Conservation (phyloP, 371 early-diverging fungal species). For the Rhizomucor miehei region DNA sequence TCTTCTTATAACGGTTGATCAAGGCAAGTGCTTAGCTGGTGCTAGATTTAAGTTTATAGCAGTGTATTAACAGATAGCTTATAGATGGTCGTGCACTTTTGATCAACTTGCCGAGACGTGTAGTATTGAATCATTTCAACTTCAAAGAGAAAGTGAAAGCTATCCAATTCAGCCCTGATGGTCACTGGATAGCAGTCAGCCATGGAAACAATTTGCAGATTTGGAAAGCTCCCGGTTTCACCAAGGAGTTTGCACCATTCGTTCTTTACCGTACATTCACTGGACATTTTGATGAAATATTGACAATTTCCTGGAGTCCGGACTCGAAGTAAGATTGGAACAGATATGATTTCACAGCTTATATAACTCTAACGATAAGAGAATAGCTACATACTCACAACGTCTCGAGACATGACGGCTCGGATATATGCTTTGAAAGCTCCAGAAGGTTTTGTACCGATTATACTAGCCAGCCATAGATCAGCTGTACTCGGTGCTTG, state of each 20-base stretch:
- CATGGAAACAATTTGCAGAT: slow-evolving; percentile 82
- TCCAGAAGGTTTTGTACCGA: slow-evolving; percentile 60
- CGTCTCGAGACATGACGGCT: slow-evolving; percentile 90
- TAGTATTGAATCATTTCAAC: slow-evolving; percentile 84
- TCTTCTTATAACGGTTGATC: slow-evolving; percentile 87
- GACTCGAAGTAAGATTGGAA: slow-evolving; percentile 60
- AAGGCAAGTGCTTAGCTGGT: slow-evolving; percentile 58
- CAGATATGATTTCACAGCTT: too few relatives aligned
- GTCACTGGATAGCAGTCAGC: slow-evolving; percentile 83
- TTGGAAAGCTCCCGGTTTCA: slow-evolving; percentile 93
- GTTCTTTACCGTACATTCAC: slow-evolving; percentile 72
- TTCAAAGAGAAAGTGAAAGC: slow-evolving; percentile 80
- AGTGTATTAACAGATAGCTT: neutral
- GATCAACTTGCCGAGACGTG: slow-evolving; percentile 79
- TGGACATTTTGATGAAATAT: slow-evolving; percentile 90
- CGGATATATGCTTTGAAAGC: slow-evolving; percentile 76
- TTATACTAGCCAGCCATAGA: slow-evolving; percentile 84
- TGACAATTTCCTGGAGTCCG: slow-evolving; percentile 81
- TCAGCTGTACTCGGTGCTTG: slow-evolving; percentile 88
- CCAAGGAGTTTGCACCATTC: slow-evolving; percentile 90
- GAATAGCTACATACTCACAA: slow-evolving; percentile 74
- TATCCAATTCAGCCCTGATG: slow-evolving; percentile 80
- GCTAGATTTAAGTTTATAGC: too few relatives aligned
- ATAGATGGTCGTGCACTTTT: slow-evolving; percentile 87
- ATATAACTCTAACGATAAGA: neutral